phyloP scores from a whole-genome alignment of 805 yeast species.

The Yamadazyma sp. region DNA sequence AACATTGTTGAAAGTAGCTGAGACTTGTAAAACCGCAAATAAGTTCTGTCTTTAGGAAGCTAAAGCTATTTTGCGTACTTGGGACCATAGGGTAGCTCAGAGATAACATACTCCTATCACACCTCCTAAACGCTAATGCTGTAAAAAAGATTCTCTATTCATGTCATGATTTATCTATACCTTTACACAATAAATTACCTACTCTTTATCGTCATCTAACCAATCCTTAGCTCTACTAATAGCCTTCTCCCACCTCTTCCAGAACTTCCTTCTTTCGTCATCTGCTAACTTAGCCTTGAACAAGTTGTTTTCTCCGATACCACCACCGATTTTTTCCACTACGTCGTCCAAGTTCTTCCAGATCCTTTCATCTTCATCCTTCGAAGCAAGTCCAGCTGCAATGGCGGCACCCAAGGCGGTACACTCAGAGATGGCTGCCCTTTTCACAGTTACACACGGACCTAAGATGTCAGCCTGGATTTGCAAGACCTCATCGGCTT shows the following conservation, averaged over 20 bases:
- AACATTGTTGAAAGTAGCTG: too few relatives aligned
- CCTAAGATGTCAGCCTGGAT: constrained; percentile 92
- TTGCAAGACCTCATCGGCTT: constrained; percentile 88
- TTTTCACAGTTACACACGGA: constrained; percentile 74
- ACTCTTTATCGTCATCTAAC: constrained; percentile 47
- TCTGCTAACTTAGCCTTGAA: constrained; percentile 50
- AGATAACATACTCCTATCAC: too few relatives aligned
- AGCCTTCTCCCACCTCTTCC: constrained; percentile 85
- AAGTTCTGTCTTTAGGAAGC: background rate
- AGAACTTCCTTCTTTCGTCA: constrained; percentile 56
- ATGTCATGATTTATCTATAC: too few relatives aligned
- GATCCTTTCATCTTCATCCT: constrained; percentile 50
- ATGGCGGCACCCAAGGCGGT: constrained; percentile 96
- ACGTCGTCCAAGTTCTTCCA: constrained; percentile 81
- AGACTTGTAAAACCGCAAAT: too few relatives aligned
- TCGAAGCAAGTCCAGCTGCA: constrained; percentile 78
- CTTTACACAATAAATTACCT: too few relatives aligned
- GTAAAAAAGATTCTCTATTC: too few relatives aligned
- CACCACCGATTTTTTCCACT: constrained; percentile 37
- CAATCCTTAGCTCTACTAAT: constrained; percentile 80
- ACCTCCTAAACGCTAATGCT: too few relatives aligned
- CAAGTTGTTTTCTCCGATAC: constrained; percentile 24
- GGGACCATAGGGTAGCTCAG: too few relatives aligned
- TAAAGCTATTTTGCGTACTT: too few relatives aligned
- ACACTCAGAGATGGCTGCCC: constrained; percentile 84